These are phyloP conservation scores for Knufia fluminis DNA, from an alignment of 2,329 filamentous ascomycete genomes.

Conservation along the genomic window DNA sequence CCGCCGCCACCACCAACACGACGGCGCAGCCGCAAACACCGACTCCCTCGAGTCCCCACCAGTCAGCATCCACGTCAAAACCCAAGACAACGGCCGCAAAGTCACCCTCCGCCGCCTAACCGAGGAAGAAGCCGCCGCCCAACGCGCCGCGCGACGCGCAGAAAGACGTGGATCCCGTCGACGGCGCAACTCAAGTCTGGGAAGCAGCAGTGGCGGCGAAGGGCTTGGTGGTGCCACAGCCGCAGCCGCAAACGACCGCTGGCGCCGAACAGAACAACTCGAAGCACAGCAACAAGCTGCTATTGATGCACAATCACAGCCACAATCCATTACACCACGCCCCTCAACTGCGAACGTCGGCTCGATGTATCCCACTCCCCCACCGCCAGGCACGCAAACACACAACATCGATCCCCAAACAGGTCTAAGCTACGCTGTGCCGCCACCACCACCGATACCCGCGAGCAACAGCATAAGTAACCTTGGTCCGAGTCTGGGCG, in stretches of 20 bases:
- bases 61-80: conserved; percentile 55
- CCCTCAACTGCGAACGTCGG: conserved; percentile 15
- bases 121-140: conserved; percentile 53
- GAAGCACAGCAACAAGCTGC: conserved; percentile 38
- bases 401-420: conserved; percentile 15
- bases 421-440: conserved; percentile 14
- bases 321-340: conserved; percentile 22
- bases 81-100: conserved; percentile 54
- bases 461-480: conserved; percentile 34
- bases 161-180: conserved; percentile 34
- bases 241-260: conserved; percentile 30
- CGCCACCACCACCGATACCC: conserved; percentile 27
- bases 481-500: conserved; percentile 31
- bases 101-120: conserved; percentile 54
- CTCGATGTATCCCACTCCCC: conserved; percentile 14
- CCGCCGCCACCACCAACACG: conserved; percentile 25
- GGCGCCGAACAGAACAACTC: conserved; percentile 41
- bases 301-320: conserved; percentile 27
- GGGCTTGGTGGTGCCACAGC: conserved; percentile 17
- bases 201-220: conserved; percentile 35
- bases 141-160: conserved; percentile 45
- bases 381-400: conserved; percentile 16
- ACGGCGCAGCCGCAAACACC: conserved; percentile 29
- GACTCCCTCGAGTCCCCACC: conserved; percentile 47
- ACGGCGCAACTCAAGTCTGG: conserved; percentile 32